Evolutionary conservation across 2,329 filamentous ascomycete genomes (phyloP).

Genomic region (Pseudopithomyces chartarum): DNA sequence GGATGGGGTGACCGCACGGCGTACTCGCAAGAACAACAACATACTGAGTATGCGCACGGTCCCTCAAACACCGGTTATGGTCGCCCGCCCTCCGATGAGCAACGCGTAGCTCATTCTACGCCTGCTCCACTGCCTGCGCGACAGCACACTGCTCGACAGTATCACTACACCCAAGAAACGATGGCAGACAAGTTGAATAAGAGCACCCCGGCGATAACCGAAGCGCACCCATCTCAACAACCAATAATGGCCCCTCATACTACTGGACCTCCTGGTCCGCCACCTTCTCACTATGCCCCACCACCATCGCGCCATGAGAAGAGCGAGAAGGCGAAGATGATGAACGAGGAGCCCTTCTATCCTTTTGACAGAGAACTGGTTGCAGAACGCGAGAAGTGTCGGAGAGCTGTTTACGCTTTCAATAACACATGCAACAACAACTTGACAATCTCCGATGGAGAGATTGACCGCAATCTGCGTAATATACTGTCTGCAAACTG

Average conservation of each 20-base stretch:
- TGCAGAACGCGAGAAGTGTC: conserved; percentile 84
- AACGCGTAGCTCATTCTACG: conserved; percentile 24
- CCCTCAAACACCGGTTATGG: conserved; percentile 18
- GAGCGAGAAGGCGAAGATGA: conserved; percentile 90
- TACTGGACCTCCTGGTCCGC: conserved; percentile 26
- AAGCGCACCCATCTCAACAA: conserved; percentile 45
- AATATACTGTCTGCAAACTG: conserved; percentile 71
- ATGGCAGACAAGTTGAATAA: conserved; percentile 32
- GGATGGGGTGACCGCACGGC: conserved; percentile 31
- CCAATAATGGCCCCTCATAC: conserved; percentile 23
- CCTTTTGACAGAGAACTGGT: conserved; percentile 79
- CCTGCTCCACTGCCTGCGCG: conserved; percentile 23
- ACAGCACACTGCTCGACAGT: conserved; percentile 37
- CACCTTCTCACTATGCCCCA: conserved; percentile 27
- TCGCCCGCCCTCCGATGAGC: conserved; percentile 29
- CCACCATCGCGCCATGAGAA: conserved; percentile 41
- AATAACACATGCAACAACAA: conserved; percentile 82
- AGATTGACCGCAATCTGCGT: conserved; percentile 71
- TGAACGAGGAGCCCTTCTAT: conserved; percentile 76
- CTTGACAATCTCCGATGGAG: conserved; percentile 66
- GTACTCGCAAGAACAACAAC: conserved; percentile 26
- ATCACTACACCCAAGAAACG: conserved; percentile 36
- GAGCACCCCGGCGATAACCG: conserved; percentile 23
- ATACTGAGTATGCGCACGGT: conserved; percentile 29
- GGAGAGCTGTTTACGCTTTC: conserved; percentile 79